A percentile compares a stretch with the other conserved stretches of the same genome.
Evolutionary conservation across 352 stramenopile genomes (phyloP).

Genomic region (Phytophthora fragariae): DNA sequence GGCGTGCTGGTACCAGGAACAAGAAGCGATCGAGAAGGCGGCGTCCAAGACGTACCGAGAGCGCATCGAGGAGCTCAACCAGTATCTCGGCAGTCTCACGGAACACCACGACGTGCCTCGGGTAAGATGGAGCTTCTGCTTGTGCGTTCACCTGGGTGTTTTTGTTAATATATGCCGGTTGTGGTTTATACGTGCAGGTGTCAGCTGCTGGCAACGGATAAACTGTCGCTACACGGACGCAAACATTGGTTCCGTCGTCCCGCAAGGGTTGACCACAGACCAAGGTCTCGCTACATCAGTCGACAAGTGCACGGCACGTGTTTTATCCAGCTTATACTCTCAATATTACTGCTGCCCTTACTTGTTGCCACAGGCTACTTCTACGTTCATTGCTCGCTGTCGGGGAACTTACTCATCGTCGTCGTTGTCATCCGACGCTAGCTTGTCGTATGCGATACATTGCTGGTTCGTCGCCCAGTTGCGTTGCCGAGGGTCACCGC

Average conservation of each 20-base stretch:
- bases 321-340: constrained; percentile 35
- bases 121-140: constrained; percentile 53
- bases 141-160: background rate
- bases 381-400: constrained; percentile 10
- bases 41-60: constrained; percentile 91
- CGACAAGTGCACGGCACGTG: constrained; percentile 16
- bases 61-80: constrained; percentile 97
- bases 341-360: constrained; percentile 21
- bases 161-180: background rate
- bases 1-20: constrained; percentile 52
- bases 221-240: constrained; percentile 13
- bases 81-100: constrained; percentile 95
- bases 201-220: constrained; percentile 93
- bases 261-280: background rate
- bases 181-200: constrained; percentile 41
- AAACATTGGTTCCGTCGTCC: background rate
- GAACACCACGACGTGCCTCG: constrained; percentile 99
- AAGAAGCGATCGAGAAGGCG: constrained; percentile 88
- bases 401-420: constrained; percentile 34
- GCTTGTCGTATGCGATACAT: constrained; percentile 60
- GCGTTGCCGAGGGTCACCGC: constrained; percentile 62
- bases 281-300: constrained; percentile 3
- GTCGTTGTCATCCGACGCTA: constrained; percentile 37
- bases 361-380: constrained; percentile 9
- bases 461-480: constrained; percentile 72